A percentile compares a stretch with the other conserved stretches of the same genome.
Evolutionary conservation across 2,329 filamentous ascomycete species (phyloP).

Genomic region (Exophiala viscosa): DNA sequence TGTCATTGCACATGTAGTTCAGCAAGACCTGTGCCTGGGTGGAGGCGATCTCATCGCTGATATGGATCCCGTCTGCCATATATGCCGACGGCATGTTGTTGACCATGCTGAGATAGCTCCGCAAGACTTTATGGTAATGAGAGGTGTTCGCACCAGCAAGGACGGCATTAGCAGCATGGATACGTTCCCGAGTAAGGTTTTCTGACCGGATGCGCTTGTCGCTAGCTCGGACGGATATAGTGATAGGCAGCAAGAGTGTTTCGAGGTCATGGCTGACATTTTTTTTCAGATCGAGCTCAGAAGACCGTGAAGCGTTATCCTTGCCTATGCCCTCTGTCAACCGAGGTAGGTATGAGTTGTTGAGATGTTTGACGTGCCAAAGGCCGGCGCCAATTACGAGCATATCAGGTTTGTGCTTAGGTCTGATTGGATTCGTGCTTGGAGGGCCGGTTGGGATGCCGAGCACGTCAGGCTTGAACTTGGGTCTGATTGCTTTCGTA

Average conservation of each 20-base stretch:
- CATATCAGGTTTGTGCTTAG: neutral
- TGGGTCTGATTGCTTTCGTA: neutral
- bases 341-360: constrained; percentile 37
- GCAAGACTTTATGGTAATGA: constrained; percentile 29
- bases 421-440: too few relatives aligned
- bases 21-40: constrained; percentile 53
- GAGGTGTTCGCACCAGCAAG: too few relatives aligned
- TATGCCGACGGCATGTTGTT: constrained; percentile 37
- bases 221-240: too few relatives aligned
- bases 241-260: too few relatives aligned
- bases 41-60: constrained; percentile 44
- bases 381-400: constrained; percentile 54
- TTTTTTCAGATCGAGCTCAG: constrained; percentile 14
- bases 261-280: too few relatives aligned
- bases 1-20: constrained; percentile 54
- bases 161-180: too few relatives aligned
- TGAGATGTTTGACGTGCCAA: constrained; percentile 53
- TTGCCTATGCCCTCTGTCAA: constrained; percentile 38
- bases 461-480: neutral
- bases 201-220: too few relatives aligned
- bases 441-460: neutral
- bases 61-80: constrained; percentile 49
- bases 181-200: too few relatives aligned
- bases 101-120: constrained; percentile 43
- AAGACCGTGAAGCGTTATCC: constrained; percentile 38